Conservation (phyloP, 192 early-diverging fungal species). For the Coemansia furcata region DNA sequence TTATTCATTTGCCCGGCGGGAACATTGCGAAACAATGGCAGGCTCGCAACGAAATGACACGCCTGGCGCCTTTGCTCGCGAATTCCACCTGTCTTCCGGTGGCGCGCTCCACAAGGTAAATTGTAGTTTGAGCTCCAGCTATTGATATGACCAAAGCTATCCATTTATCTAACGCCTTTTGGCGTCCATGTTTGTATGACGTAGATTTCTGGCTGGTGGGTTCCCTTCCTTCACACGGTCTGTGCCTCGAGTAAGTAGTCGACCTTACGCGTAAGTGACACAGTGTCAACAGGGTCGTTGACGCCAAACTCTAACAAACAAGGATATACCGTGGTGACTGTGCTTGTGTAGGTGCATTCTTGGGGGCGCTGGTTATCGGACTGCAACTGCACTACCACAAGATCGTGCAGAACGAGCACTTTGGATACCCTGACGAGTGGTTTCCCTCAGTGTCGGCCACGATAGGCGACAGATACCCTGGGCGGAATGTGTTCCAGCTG, state of each 20-base stretch:
- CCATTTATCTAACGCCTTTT: background rate
- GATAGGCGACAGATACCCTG: constrained; percentile 79
- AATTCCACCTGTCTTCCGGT: constrained; percentile 37
- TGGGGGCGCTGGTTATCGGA: constrained; percentile 62
- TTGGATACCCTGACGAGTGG: constrained; percentile 76
- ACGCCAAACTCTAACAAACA: background rate
- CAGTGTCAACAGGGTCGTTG: background rate
- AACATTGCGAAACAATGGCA: constrained; percentile 13
- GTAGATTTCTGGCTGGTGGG: constrained; percentile 54
- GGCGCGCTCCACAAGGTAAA: constrained; percentile 39
- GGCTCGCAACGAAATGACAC: constrained; percentile 22
- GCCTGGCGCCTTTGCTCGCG: constrained; percentile 12
- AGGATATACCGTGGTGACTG: background rate
- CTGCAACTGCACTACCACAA: constrained; percentile 78
- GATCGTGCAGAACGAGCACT: constrained; percentile 76
- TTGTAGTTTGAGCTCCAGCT: background rate
- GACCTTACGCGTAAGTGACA: background rate
- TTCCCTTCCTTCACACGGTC: constrained; percentile 53
- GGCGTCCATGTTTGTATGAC: background rate
- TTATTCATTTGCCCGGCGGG: constrained; percentile 1
- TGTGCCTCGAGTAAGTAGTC: constrained; percentile 47
- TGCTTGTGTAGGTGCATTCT: constrained; percentile 57
- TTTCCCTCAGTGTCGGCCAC: constrained; percentile 80
- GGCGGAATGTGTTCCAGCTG: constrained; percentile 72
- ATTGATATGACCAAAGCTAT: background rate